Evolutionary conservation across 2,329 filamentous ascomycete genomes (phyloP).

Genomic region (Exophiala mesophila): DNA sequence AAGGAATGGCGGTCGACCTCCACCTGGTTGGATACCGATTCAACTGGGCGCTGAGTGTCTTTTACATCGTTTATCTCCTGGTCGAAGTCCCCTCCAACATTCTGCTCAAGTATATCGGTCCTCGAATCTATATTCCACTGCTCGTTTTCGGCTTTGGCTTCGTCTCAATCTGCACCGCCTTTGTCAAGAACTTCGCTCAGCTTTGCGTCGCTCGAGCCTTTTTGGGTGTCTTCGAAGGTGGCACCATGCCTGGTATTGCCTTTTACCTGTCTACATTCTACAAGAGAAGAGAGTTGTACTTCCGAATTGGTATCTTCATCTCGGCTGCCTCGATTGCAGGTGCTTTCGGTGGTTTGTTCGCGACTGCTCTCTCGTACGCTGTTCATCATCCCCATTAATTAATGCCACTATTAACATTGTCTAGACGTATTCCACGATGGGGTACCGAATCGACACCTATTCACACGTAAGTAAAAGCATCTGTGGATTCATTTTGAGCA

Average conservation of each 20-base stretch:
- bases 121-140: constrained; percentile 38
- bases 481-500: too few relatives aligned
- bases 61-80: constrained; percentile 38
- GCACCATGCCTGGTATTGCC: constrained; percentile 40
- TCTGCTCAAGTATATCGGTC: constrained; percentile 46
- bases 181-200: constrained; percentile 46
- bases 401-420: too few relatives aligned
- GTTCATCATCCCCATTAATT: too few relatives aligned
- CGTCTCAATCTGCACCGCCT: constrained; percentile 44
- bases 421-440: constrained; percentile 19
- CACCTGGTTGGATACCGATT: constrained; percentile 43
- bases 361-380: constrained; percentile 48
- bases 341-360: constrained; percentile 49
- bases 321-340: constrained; percentile 46
- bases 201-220: constrained; percentile 47
- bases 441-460: constrained; percentile 15
- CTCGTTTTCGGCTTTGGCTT: constrained; percentile 30
- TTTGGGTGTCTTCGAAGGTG: constrained; percentile 46
- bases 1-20: constrained; percentile 47
- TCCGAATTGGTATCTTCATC: constrained; percentile 43
- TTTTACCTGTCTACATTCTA: constrained; percentile 61
- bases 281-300: constrained; percentile 39
- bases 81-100: constrained; percentile 60
- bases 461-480: constrained; percentile 19
- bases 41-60: constrained; percentile 37